These are phyloP conservation scores for Colletotrichum ledebouriae DNA, from an alignment of 2,329 filamentous ascomycete species.

Conservation along the genomic window DNA sequence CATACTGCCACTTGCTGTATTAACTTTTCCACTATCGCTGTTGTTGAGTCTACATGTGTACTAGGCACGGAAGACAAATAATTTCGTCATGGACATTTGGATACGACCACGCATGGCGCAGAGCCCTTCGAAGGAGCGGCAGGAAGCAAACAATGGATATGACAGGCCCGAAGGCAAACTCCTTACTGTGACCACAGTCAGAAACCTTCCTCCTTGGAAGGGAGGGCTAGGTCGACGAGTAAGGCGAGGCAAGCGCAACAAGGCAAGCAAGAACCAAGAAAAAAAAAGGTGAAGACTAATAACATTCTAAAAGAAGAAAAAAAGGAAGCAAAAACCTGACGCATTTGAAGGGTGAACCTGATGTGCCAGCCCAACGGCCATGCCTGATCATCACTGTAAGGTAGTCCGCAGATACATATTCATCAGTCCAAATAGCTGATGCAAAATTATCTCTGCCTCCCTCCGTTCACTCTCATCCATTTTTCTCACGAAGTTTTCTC, in stretches of 20 bases:
- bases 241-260: constrained; percentile 8
- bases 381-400: neutral
- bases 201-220: constrained; percentile 18
- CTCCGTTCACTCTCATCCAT: constrained; percentile 3
- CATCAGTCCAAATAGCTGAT: neutral
- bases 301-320: constrained; percentile 9
- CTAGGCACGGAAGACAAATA: neutral
- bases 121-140: constrained; percentile 22
- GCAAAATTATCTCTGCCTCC: neutral
- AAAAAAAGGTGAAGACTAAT: constrained; percentile 9
- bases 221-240: constrained; percentile 24
- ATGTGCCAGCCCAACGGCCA: constrained; percentile 7
- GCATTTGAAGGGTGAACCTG: constrained; percentile 26
- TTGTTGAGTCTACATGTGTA: neutral
- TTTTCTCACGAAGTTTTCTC: constrained; percentile 11
- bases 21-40: neutral
- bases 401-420: neutral
- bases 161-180: constrained; percentile 25
- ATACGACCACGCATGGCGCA: constrained; percentile 22
- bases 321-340: neutral
- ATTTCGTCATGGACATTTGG: neutral
- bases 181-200: constrained; percentile 23
- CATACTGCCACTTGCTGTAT: neutral
- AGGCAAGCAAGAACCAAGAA: constrained; percentile 15
- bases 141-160: constrained; percentile 30